Base-by-base conservation (phyloP, 345 rosid species). In the Garcia nutans region DNA sequence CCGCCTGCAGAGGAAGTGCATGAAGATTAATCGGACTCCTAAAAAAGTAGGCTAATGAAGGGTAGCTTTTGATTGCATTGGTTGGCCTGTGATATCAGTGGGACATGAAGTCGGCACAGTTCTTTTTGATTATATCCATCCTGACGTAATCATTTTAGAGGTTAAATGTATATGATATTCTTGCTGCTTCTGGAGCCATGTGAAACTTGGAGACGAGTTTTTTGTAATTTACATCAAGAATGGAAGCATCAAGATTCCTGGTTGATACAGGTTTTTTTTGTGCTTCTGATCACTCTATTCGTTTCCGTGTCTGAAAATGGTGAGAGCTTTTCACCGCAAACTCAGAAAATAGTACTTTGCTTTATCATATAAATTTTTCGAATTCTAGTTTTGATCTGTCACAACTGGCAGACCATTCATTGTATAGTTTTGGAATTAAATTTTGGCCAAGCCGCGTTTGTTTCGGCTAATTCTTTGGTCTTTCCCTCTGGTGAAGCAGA, bases 1-100 rank as follows among this genome's bases (percentile, higher is more conserved):
- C 93, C 90, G 24, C 89, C 93, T 20, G 90, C 82, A 0, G 91
- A 89, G 67, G 95, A 92, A 72, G 55, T 88, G 75, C 93, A 87
- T 86, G 87, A 82, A 84, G 94, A 89, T 78, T 90, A 83, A 85
- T 69, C 68, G 47, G 63, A 73, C 31, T 61, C 59, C 6, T 24
- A 20, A 8, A 37, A 71, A n/a, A 37, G 9, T 28, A 74, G 59
- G 65, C 22, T 52, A 62, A 44, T 66, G 70, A 59, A 9, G n/a
- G 26, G 57, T 56, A 70, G 65, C 66, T 13, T 68, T 78, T 49
- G 52, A 37, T 47, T 66, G 67, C 13, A 47, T 33, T 61, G 19
- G 54, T 37, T 41, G 10, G 68, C 70, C 56, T 41, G 22, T 71
- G 17, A 15, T 17, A 72, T 5, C 37, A 31, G 64, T 20, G 63